These are phyloP conservation scores for Paraconiothyrium sp. DNA, from an alignment of 2,329 filamentous ascomycete species.

Conservation along the genomic window DNA sequence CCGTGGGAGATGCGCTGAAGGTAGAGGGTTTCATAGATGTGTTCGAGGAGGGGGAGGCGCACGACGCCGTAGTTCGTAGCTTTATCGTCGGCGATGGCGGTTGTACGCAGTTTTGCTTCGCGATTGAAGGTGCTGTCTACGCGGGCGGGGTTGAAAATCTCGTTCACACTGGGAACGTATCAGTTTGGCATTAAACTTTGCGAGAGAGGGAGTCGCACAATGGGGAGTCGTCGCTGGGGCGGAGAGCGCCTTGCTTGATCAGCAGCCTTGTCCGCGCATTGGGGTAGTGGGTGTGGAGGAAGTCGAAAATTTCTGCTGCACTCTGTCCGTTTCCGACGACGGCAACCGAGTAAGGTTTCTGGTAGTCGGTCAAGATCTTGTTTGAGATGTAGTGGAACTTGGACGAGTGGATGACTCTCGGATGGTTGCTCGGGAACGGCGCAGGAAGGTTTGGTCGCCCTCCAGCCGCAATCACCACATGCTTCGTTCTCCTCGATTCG, in stretches of 20 bases:
- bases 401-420: slow-evolving; percentile 86
- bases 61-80: slow-evolving; percentile 96
- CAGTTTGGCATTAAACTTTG: slow-evolving; percentile 26
- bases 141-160: slow-evolving; percentile 91
- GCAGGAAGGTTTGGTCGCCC: slow-evolving; percentile 76
- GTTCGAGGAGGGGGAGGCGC: slow-evolving; percentile 86
- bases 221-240: slow-evolving; percentile 93
- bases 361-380: slow-evolving; percentile 65
- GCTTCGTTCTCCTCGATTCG: slow-evolving; percentile 66
- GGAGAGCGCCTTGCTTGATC: slow-evolving; percentile 83
- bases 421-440: slow-evolving; percentile 73
- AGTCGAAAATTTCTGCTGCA: slow-evolving; percentile 94
- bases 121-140: slow-evolving; percentile 80
- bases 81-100: slow-evolving; percentile 73
- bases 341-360: slow-evolving; percentile 75
- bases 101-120: slow-evolving; percentile 68
- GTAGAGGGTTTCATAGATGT: slow-evolving; percentile 88
- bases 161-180: slow-evolving; percentile 75
- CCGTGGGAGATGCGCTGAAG: slow-evolving; percentile 77
- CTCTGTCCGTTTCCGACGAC: slow-evolving; percentile 92
- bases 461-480: slow-evolving; percentile 76
- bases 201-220: slow-evolving; percentile 71
- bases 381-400: slow-evolving; percentile 76
- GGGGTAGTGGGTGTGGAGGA: slow-evolving; percentile 82
- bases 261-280: slow-evolving; percentile 80